phyloP scores from a whole-genome alignment of 768 basidiomycete genomes.

The Termitomyces sp. region DNA sequence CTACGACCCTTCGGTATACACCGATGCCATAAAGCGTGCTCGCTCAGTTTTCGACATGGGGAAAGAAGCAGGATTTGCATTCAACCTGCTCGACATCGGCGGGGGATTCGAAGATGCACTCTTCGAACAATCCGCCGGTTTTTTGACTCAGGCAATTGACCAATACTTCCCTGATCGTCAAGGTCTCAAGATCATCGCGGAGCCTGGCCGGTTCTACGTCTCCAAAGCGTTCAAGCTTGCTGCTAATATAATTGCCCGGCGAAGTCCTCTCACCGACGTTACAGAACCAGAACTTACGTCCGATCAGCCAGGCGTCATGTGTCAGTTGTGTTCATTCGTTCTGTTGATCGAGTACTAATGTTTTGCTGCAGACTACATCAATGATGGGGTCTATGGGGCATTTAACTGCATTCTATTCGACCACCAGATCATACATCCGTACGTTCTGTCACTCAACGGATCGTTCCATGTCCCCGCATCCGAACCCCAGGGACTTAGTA shows the following conservation, averaged over 20 bases:
- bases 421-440: slow-evolving; percentile 88
- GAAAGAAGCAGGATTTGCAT: slow-evolving; percentile 71
- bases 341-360: slow-evolving; percentile 4
- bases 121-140: slow-evolving; percentile 75
- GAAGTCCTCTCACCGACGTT: slow-evolving; percentile 48
- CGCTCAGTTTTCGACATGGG: slow-evolving; percentile 87
- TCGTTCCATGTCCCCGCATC: slow-evolving; percentile 55
- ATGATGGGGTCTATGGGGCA: slow-evolving; percentile 97
- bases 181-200: slow-evolving; percentile 82
- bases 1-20: slow-evolving; percentile 88
- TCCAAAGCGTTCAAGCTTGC: slow-evolving; percentile 90
- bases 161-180: slow-evolving; percentile 72
- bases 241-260: slow-evolving; percentile 88
- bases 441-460: slow-evolving; percentile 66
- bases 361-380: slow-evolving; percentile 83
- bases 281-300: slow-evolving; percentile 21
- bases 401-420: slow-evolving; percentile 98
- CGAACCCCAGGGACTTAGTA: slow-evolving; percentile 49
- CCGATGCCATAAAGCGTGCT: slow-evolving; percentile 84
- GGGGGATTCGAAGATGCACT: slow-evolving; percentile 92
- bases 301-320: slow-evolving; percentile 71
- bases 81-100: slow-evolving; percentile 87
- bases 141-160: slow-evolving; percentile 69
- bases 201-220: slow-evolving; percentile 95
- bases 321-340: slow-evolving; percentile 47